Conservation (phyloP, 495 filamentous ascomycete species). For the Jackrogersella multiformis region DNA sequence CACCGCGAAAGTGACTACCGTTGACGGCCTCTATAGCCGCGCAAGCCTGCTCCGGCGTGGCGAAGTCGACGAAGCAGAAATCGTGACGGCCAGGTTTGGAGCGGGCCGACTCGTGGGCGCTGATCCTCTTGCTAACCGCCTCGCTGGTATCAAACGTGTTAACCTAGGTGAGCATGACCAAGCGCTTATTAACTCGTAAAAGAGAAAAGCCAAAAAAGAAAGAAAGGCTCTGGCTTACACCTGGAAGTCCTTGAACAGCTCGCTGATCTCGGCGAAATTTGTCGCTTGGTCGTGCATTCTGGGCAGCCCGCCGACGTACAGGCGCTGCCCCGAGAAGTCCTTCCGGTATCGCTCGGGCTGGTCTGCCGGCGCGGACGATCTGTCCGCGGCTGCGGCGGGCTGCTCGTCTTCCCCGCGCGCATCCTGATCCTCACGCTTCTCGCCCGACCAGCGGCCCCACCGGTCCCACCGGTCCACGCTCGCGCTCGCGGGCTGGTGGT, state of each 20-base stretch:
- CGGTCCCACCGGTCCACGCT: constrained; percentile 44
- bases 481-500: constrained; percentile 16
- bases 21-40: constrained; percentile 49
- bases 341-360: constrained; percentile 24
- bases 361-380: neutral
- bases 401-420: constrained; percentile 5
- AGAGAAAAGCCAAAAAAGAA: too few species aligned
- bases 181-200: neutral
- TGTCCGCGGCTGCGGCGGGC: neutral
- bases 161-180: constrained; percentile 1
- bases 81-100: constrained; percentile 67
- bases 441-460: constrained; percentile 54
- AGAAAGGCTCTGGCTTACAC: constrained; percentile 51
- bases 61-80: constrained; percentile 74
- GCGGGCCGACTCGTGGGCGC: constrained; percentile 63
- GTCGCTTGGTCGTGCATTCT: constrained; percentile 64
- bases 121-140: constrained; percentile 71
- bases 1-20: constrained; percentile 37
- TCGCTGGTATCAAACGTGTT: constrained; percentile 50
- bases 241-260: constrained; percentile 68
- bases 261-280: constrained; percentile 61
- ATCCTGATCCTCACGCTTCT: too few species aligned
- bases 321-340: constrained; percentile 53
- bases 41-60: constrained; percentile 63
- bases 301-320: constrained; percentile 72